Evolutionary conservation across 441 rosid genomes (phyloP).

Genomic region (Daphne laureola): DNA sequence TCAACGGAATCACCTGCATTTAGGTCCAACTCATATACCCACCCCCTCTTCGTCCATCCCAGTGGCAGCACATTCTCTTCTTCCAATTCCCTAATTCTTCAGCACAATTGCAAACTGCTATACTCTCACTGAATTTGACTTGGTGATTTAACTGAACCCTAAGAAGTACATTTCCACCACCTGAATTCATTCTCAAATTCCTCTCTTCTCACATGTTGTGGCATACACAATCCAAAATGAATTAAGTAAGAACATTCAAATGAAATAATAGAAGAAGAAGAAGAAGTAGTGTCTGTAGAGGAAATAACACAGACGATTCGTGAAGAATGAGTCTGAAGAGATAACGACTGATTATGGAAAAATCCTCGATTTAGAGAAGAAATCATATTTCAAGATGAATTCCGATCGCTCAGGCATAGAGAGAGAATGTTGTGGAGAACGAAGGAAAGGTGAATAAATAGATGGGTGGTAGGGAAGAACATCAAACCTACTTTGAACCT

Average conservation of each 20-base stretch:
- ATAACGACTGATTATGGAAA: neutral
- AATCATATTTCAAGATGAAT: conserved; percentile 1
- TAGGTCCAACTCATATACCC: conserved; percentile 64
- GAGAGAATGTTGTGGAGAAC: conserved; percentile 8
- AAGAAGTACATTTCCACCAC: conserved; percentile 39
- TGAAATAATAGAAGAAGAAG: neutral
- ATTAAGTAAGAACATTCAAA: neutral
- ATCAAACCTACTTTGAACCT: no score
- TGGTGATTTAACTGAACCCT: conserved; percentile 59
- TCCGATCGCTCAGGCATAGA: conserved; percentile 2
- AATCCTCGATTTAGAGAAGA: conserved; percentile 15
- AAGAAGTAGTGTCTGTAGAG: conserved; percentile 23
- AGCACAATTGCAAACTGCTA: conserved; percentile 61
- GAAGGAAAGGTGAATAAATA: conserved; percentile 12
- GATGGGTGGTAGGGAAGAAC: no score
- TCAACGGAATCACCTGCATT: conserved; percentile 50
- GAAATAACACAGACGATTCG: conserved; percentile 28
- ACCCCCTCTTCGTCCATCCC: conserved; percentile 78
- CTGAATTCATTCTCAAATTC: conserved; percentile 31
- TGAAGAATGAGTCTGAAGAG: conserved; percentile 1
- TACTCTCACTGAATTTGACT: conserved; percentile 73
- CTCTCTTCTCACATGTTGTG: conserved; percentile 45
- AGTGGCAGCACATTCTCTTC: conserved; percentile 47
- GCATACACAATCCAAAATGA: conserved; percentile 10
- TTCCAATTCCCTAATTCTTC: conserved; percentile 86